phyloP scores from a whole-genome alignment of 2,329 filamentous ascomycete species.

The Aspergillus aculeatus region DNA sequence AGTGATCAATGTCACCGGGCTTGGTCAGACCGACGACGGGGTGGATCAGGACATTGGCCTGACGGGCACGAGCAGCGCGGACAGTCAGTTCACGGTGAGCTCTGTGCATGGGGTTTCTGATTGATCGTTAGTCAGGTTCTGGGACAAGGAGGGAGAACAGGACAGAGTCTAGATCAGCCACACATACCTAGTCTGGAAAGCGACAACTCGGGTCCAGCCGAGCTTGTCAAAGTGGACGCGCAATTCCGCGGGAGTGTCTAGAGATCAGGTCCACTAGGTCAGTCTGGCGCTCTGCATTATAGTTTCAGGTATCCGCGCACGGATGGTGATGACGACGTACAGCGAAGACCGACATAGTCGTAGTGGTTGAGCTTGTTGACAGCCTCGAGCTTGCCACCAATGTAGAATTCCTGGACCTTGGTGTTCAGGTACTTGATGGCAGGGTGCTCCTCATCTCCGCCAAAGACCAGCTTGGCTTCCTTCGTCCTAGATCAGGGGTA shows the following conservation, averaged over 20 bases:
- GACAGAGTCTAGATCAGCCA: neutral
- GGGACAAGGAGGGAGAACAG: neutral
- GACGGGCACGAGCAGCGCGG: conserved; percentile 88
- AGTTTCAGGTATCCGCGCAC: neutral
- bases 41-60: conserved; percentile 98
- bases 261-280: conserved; percentile 6
- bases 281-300: conserved; percentile 2
- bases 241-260: conserved; percentile 89
- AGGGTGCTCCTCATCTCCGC: conserved; percentile 85
- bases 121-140: neutral
- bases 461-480: conserved; percentile 93
- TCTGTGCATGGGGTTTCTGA: conserved; percentile 94
- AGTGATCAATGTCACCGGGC: conserved; percentile 99
- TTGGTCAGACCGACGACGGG: conserved; percentile 98
- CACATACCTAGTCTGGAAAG: conserved; percentile 78
- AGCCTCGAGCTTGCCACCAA: conserved; percentile 94
- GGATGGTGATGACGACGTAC: conserved; percentile 51
- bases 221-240: conserved; percentile 98
- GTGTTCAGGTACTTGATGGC: conserved; percentile 87
- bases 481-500: conserved; percentile 58
- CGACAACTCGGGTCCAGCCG: conserved; percentile 94
- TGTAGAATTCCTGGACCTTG: conserved; percentile 80
- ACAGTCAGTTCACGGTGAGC: conserved; percentile 97
- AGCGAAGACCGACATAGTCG: conserved; percentile 95
- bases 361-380: conserved; percentile 96